Base-by-base conservation (phyloP, 2,329 filamentous ascomycete genomes). In the Exserohilum turcica region DNA sequence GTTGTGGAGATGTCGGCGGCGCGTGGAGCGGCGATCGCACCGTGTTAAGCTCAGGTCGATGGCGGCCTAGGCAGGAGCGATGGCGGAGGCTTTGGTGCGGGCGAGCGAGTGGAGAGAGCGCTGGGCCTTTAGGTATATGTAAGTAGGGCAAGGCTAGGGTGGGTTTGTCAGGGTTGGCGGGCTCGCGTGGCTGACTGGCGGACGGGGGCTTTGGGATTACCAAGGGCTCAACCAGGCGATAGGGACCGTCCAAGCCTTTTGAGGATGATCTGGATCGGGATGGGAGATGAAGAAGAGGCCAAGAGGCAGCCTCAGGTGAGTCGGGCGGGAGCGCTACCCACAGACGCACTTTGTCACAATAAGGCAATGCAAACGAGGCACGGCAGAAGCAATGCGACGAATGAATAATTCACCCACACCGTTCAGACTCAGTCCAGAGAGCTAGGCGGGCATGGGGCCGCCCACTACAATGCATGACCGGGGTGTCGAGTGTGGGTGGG, bases 21-120 rank as follows among this genome's bases (percentile, higher is more conserved):
- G 68, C 63, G 66, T 60, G 68, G 64, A 72, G 73, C 70, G 77
- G 74, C 77, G 78, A 79, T 79, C 77, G 37, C 63, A 63, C 75
- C 77, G 77, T 78, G 77, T 79, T 78, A 79, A 78, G 76, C 76
- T 77, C 74, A 74, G 72, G 72, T 74, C 70, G 72, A 74, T 76
- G 76, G 65, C 72, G 74, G 70, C 67, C 71, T 69, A 74, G 68
- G 28, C 60, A 69, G 65, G 65, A 72, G 71, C 72, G 72, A 77
- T 74, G 77, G 77, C 76, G 71, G 70, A 74, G 63, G 70, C 65
- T 71, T 73, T 71, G 62, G 70, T 61, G 61, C 66, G 64, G 64
- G 65, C 64, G 68, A 71, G 71, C 67, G 67, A 66, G 70, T 74
- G 73, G 70, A 73, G 70, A 73, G 72, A 66, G 70, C 61, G 68